phyloP scores from a whole-genome alignment of 768 basidiomycete genomes.

The Suillus variegatus region DNA sequence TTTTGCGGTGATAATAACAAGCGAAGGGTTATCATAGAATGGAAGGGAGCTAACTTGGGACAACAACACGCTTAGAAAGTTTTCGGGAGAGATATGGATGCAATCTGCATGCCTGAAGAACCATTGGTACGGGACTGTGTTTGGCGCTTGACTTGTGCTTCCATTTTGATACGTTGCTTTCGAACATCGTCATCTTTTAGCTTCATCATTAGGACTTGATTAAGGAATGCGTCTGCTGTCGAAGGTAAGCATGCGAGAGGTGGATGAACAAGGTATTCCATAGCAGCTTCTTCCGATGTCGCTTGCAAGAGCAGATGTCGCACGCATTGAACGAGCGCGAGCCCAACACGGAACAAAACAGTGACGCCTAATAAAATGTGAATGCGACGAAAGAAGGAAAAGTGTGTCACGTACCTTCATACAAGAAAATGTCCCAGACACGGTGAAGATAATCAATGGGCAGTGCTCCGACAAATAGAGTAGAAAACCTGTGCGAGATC shows the following conservation, averaged over 20 bases:
- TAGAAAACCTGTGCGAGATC: conserved; percentile 58
- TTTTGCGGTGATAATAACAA: neutral
- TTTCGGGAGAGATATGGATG: conserved; percentile 32
- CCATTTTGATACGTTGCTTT: conserved; percentile 75
- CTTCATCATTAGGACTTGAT: conserved; percentile 63
- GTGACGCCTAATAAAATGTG: conserved; percentile 54
- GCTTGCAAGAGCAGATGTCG: conserved; percentile 60
- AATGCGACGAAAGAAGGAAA: neutral
- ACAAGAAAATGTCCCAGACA: conserved; percentile 83
- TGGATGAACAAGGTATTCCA: conserved; percentile 52
- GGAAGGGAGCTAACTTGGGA: neutral
- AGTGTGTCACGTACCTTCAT: conserved; percentile 58
- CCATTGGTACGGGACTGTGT: conserved; percentile 39
- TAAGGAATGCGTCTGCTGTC: conserved; percentile 60
- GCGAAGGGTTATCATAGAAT: neutral
- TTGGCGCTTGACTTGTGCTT: conserved; percentile 69
- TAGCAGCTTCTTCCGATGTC: conserved; percentile 45
- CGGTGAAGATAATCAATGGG: conserved; percentile 67
- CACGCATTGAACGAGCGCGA: conserved; percentile 62
- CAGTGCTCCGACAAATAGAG: conserved; percentile 67
- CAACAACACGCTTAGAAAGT: conserved; percentile 1
- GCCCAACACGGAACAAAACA: conserved; percentile 72
- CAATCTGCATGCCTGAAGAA: conserved; percentile 24
- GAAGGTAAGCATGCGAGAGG: conserved; percentile 55
- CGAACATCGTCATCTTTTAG: conserved; percentile 79